Base-by-base conservation (phyloP, 2,329 filamentous ascomycete species). In the Aspergillus ochraceus region DNA sequence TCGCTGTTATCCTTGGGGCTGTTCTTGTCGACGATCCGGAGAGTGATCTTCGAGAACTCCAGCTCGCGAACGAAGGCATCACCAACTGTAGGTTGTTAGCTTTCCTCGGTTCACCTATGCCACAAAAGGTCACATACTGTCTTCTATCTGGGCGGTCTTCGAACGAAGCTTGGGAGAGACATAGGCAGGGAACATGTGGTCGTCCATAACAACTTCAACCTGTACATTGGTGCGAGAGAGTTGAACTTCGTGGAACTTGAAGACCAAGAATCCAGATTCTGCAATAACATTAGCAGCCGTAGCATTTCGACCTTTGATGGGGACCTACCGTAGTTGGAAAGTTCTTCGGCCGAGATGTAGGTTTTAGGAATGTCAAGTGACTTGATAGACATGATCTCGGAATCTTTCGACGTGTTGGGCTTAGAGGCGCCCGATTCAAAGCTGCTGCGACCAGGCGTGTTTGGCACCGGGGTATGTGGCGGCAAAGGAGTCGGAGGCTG, bases 11-110 rank as follows among this genome's bases (percentile, higher is more conserved):
- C 87, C 63, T 88, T 88, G 68, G 86, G 86, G 65, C 96, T 90
- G 17, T 86, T 83, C 73, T 92, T 92, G 70, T 94, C 90, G 49
- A 92, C 88, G 52, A 97, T 83, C 59, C 92, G 90, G 64, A 99
- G 84, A 0, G 93, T 98, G 60, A 99, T 87, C 66, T 90, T 90
- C 3, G 95, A 99, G 68, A 97, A 93, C 65, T 99, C 96, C n/a
- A 99, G 84, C 76, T 99, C 95, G 62, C 95, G 91, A 61, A 99
- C 90, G 77, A 99, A 92, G 56, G 92, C 95, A 76, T 99, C 95
- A 52, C 94, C 93, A 70, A 93, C 81, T 84, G 64, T 14, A 57
- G 45, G 14, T 10, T 4, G 17, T 58, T 47, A 47, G 45, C 20
- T 22, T 24, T 79, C 42, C 51, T 19, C 26, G 39, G 29, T 29